Conservation (phyloP, 345 rosid genomes). For the Murraya paniculata region DNA sequence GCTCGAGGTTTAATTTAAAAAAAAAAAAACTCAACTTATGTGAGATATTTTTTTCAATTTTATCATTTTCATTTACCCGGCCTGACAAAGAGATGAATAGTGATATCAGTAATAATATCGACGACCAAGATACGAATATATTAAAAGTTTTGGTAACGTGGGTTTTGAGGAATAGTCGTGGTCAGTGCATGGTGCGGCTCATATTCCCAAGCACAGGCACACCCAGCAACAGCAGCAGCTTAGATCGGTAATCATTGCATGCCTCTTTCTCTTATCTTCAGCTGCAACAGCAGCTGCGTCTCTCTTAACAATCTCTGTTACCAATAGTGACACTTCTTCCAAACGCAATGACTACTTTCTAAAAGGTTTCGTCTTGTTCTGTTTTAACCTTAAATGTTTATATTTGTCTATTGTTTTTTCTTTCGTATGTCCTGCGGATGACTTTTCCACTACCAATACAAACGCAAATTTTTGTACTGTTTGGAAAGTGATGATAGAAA, state of each 20-base stretch:
- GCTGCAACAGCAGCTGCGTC: neutral
- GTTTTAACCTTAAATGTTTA: too few relatives aligned
- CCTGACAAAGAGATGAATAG: neutral
- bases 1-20: too few relatives aligned
- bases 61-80: neutral
- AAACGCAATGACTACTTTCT: neutral
- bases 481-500: too few relatives aligned
- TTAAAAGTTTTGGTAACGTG: neutral
- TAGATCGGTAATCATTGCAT: slow-evolving; percentile 10
- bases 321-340: slow-evolving; percentile 3
- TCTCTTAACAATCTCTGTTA: slow-evolving; percentile 1
- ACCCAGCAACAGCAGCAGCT: neutral
- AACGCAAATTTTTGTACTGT: too few relatives aligned
- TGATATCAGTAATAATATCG: neutral
- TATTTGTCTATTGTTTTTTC: too few relatives aligned
- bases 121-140: slow-evolving; percentile 1
- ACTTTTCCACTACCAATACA: too few relatives aligned
- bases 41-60: too few relatives aligned
- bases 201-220: neutral
- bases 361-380: neutral
- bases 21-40: too few relatives aligned
- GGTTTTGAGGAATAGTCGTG: slow-evolving; percentile 6
- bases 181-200: slow-evolving; percentile 19
- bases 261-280: slow-evolving; percentile 5
- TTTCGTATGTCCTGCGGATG: too few relatives aligned